Percentiles rank a stretch among this genome's conserved stretches.
Conservation (phyloP, 129 eudicot genomes). For the Logfia minima region DNA sequence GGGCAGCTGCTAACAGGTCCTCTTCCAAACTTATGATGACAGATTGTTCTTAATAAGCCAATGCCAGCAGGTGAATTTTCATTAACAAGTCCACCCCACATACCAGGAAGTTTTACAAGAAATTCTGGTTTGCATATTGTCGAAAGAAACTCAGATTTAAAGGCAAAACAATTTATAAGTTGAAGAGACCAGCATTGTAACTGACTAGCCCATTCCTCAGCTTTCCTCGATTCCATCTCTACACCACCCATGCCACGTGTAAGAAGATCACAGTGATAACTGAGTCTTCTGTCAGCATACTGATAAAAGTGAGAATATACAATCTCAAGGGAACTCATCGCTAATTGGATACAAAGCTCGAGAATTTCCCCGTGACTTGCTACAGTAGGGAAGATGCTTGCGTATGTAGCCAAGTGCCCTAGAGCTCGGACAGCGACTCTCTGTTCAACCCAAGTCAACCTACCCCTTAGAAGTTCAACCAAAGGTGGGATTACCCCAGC, state of each 20-base stretch:
- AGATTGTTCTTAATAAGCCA: slow-evolving; percentile 85
- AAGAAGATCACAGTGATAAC: slow-evolving; percentile 94
- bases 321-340: slow-evolving; percentile 90
- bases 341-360: slow-evolving; percentile 90
- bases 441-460: slow-evolving; percentile 98
- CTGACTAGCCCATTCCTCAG: slow-evolving; percentile 99
- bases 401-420: slow-evolving; percentile 95
- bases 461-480: slow-evolving; percentile 91
- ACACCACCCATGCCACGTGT: slow-evolving; percentile 99
- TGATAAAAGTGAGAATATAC: slow-evolving; percentile 96
- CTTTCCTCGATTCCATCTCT: slow-evolving; percentile 98
- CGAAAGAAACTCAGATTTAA: slow-evolving; percentile 84
- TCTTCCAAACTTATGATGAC: slow-evolving; percentile 88
- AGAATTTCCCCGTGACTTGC: slow-evolving; percentile 92
- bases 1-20: slow-evolving; percentile 94
- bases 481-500: slow-evolving; percentile 92
- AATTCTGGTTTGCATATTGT: slow-evolving; percentile 85
- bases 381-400: slow-evolving; percentile 73
- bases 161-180: slow-evolving; percentile 93
- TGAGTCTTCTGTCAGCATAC: slow-evolving; percentile 70
- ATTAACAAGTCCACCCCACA: slow-evolving; percentile 99
- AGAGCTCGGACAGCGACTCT: slow-evolving; percentile 93
- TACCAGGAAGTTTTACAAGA: slow-evolving; percentile 80
- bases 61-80: slow-evolving; percentile 98
- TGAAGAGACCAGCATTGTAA: slow-evolving; percentile 98